phyloP scores from a whole-genome alignment of 2,329 filamentous ascomycete genomes.

The Aureobasidium mangrovei region DNA sequence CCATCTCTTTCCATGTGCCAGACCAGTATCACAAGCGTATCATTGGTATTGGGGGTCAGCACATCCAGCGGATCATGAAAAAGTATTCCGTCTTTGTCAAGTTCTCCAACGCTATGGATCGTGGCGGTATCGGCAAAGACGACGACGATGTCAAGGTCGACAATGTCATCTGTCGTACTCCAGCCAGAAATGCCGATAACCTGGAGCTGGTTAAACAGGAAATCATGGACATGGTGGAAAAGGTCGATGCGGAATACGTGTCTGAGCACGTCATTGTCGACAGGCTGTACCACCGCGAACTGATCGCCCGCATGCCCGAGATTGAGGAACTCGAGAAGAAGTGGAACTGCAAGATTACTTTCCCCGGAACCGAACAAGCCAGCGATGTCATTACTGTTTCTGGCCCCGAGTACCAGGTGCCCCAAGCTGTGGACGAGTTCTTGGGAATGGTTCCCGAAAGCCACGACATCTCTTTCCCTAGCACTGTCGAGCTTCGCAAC shows the following conservation, averaged over 20 bases:
- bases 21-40: conserved; percentile 99
- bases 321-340: conserved; percentile 96
- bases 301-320: conserved; percentile 77
- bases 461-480: conserved; percentile 80
- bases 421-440: conserved; percentile 91
- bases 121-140: conserved; percentile 84
- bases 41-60: conserved; percentile 94
- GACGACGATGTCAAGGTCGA: conserved; percentile 98
- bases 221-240: conserved; percentile 98
- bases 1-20: conserved; percentile 97
- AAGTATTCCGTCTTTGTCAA: conserved; percentile 99
- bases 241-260: conserved; percentile 93
- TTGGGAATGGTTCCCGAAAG: conserved; percentile 96
- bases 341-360: conserved; percentile 99
- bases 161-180: conserved; percentile 97
- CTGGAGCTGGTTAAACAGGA: conserved; percentile 96
- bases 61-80: conserved; percentile 99
- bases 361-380: conserved; percentile 93
- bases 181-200: conserved; percentile 92
- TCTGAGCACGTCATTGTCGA: conserved; percentile 90
- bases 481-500: conserved; percentile 64
- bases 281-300: conserved; percentile 87
- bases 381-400: conserved; percentile 94
- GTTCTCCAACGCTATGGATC: conserved; percentile 98
- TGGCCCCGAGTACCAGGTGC: conserved; percentile 95